Base-by-base conservation (phyloP, 2,329 filamentous ascomycete genomes). In the Apiospora aurea region DNA sequence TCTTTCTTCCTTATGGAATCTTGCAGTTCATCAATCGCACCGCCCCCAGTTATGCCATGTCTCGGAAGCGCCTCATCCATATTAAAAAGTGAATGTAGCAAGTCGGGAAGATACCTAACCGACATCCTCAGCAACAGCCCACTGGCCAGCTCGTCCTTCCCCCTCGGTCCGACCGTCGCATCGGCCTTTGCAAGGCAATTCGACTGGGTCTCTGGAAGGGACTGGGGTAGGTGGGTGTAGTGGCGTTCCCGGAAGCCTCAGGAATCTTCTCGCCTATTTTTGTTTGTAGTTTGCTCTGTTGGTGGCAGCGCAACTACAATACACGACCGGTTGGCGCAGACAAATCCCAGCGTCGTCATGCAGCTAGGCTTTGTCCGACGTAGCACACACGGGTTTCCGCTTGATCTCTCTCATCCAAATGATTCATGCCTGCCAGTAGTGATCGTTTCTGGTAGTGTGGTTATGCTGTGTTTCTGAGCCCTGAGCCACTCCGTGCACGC, bases 271-370 rank as follows among this genome's bases (percentile, higher is more conserved):
- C 57, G 57, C 38, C 34, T 64, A 64, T 41, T 29, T 38, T 61
- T 64, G 57, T 64, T 64, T 64, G 57, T n/a, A 64, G 57, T 64
- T 64, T 64, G 57, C 57, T 24, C 57, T 64, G 57, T 41, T 64
- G 34, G 57, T 8, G 21, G 57, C 57, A 38, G 57, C 57, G n/a
- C 57, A 61, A 29, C 53, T 38, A 61, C 53, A 38, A 29, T 29
- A 1, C 26, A 29, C 26, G 26, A 29, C 26, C 3, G 26, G 26
- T 38, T 61, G 29, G 53, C 53, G 53, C 29, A 61, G 18, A n/a
- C 16, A 34, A 21, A 38, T n/a, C 8, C 18, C 29, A 38, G 29
- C 14, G 29, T 18, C 18, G 4, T 41, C 57, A 64, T 64, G 57
- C 34, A 34, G 57, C 10, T n/a, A 34, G 34, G 57, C 57, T 64